phyloP scores from a whole-genome alignment of 2,329 filamentous ascomycete genomes.

The Aspergillus transmontanensis region DNA sequence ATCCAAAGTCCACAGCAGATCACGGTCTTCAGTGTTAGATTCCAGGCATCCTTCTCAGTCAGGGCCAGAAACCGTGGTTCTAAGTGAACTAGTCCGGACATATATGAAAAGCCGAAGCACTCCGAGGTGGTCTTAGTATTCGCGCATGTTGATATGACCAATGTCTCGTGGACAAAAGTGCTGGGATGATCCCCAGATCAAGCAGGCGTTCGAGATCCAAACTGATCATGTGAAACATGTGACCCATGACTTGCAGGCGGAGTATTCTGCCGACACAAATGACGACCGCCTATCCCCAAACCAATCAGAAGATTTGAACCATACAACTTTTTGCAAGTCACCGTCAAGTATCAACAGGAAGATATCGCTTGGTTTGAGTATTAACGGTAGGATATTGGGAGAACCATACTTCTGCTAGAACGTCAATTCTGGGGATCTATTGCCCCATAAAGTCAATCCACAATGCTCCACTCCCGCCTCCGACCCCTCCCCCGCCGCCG shows the following conservation, averaged over 20 bases:
- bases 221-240: not conserved
- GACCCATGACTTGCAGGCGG: conserved; percentile 2
- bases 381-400: not conserved
- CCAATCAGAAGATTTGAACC: conserved; percentile 1
- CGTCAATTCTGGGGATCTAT: not conserved
- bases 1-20: not conserved
- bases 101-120: not conserved
- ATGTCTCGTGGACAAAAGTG: not conserved
- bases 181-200: not conserved
- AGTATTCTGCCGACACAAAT: not conserved
- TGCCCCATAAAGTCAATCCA: not conserved
- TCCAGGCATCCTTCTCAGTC: not conserved
- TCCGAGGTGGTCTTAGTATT: not conserved
- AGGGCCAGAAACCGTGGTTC: not conserved
- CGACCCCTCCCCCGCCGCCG: conserved; percentile 32
- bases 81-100: not conserved
- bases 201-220: not conserved
- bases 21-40: not conserved
- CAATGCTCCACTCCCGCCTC: conserved; percentile 35
- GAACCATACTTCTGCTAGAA: not conserved
- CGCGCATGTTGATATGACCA: not conserved
- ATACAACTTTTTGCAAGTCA: not conserved
- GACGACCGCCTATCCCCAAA: not conserved
- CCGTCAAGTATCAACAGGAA: not conserved
- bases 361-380: not conserved